Conservation (phyloP, 73 alveolate genomes). For the Tetrahymena thermophila region DNA sequence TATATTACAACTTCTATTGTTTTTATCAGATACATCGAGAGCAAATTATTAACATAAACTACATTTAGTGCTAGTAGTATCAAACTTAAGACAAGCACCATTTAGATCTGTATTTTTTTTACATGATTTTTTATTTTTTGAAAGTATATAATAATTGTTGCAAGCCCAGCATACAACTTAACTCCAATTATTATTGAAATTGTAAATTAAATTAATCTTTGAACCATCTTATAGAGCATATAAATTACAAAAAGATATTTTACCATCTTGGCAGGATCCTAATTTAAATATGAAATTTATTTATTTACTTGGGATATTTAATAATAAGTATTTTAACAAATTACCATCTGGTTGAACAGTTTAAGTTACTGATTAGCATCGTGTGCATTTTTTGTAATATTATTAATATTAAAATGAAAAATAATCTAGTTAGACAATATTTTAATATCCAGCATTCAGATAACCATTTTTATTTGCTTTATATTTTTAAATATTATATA, state of each 20-base stretch:
- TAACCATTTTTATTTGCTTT: neutral
- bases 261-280: neutral
- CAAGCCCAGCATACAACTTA: neutral
- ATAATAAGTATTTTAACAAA: too few species aligned
- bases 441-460: neutral
- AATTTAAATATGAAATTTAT: too few species aligned
- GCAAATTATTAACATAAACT: neutral
- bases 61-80: neutral
- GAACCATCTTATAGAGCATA: neutral
- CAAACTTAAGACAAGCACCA: neutral
- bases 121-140: too few species aligned
- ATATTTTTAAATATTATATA: neutral
- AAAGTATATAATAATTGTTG: neutral
- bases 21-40: neutral
- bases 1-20: too few species aligned
- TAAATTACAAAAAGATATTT: neutral
- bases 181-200: too few species aligned
- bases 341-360: neutral
- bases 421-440: too few species aligned
- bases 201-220: too few species aligned
- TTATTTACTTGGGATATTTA: too few species aligned
- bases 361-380: neutral
- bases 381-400: neutral
- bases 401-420: too few species aligned
- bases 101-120: neutral